Evolutionary conservation across 805 yeast genomes (phyloP).

Genomic region (Saccharomycopsis guyanensis): DNA sequence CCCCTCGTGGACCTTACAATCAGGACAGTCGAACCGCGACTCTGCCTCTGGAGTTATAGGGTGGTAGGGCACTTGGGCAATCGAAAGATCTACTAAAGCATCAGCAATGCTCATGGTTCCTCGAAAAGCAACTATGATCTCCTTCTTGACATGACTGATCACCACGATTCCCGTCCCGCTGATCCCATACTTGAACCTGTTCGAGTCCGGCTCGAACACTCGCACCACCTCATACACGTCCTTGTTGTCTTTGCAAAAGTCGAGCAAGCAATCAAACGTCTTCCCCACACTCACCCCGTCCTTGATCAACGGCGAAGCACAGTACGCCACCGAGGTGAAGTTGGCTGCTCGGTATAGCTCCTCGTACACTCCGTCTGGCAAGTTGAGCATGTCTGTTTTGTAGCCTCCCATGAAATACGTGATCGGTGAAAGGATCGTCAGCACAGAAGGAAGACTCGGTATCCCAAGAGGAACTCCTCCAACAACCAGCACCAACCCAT

Average conservation of each 20-base stretch:
- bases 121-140: slow-evolving; percentile 47
- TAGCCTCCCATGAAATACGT: neutral
- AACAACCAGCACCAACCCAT: too few relatives aligned
- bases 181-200: neutral
- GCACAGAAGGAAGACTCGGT: neutral
- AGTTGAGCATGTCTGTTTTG: neutral
- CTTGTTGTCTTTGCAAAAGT: slow-evolving; percentile 11
- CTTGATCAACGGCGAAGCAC: neutral
- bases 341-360: slow-evolving; percentile 17
- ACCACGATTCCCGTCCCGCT: slow-evolving; percentile 49
- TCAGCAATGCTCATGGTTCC: slow-evolving; percentile 59
- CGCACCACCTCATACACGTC: slow-evolving; percentile 9
- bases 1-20: slow-evolving; percentile 59
- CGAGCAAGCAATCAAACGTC: slow-evolving; percentile 13
- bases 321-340: slow-evolving; percentile 17
- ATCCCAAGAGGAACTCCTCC: too few relatives aligned
- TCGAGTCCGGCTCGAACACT: slow-evolving; percentile 9
- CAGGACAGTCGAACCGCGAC: neutral
- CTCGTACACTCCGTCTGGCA: slow-evolving; percentile 7
- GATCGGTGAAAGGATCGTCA: neutral
- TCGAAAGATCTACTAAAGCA: slow-evolving; percentile 52
- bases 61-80: slow-evolving; percentile 37
- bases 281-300: slow-evolving; percentile 2
- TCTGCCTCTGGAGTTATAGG: slow-evolving; percentile 32
- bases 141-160: slow-evolving; percentile 36